Conservation (phyloP, 148 eudicot species). For the Chenopodium formosanum region DNA sequence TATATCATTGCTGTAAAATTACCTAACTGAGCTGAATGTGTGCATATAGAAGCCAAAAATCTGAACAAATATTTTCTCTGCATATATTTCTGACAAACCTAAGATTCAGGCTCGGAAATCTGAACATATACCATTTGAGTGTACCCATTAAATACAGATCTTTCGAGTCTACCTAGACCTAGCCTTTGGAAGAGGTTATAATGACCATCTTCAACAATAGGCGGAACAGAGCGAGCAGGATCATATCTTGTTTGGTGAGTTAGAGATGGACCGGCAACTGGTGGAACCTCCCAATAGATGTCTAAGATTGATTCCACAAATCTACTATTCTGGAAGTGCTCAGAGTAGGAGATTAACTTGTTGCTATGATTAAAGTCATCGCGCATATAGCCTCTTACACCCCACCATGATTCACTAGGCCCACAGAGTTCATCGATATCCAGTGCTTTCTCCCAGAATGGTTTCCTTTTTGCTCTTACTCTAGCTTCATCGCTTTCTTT, state of each 20-base stretch:
- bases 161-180: constrained; percentile 57
- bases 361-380: constrained; percentile 94
- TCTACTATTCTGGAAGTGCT: constrained; percentile 87
- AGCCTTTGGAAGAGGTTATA: constrained; percentile 75
- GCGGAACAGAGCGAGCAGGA: constrained; percentile 75
- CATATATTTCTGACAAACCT: constrained; percentile 5
- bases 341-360: constrained; percentile 56
- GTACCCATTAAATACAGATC: constrained; percentile 87
- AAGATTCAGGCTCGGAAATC: constrained; percentile 55
- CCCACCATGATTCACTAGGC: constrained; percentile 94
- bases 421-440: constrained; percentile 85
- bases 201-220: constrained; percentile 92
- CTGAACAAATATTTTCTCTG: background rate
- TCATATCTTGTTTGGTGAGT: constrained; percentile 95
- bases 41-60: constrained; percentile 6
- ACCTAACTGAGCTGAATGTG: constrained; percentile 15
- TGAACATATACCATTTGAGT: constrained; percentile 96
- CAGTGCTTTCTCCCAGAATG: constrained; percentile 91
- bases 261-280: constrained; percentile 91
- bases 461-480: constrained; percentile 62
- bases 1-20: constrained; percentile 12
- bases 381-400: constrained; percentile 84
- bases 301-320: constrained; percentile 86
- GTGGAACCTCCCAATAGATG: constrained; percentile 95
- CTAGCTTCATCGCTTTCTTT: constrained; percentile 92